Percentiles rank a stretch among this genome's conserved stretches.
Conservation (phyloP, 257 asterid species). For the Solanum microdontum region DNA sequence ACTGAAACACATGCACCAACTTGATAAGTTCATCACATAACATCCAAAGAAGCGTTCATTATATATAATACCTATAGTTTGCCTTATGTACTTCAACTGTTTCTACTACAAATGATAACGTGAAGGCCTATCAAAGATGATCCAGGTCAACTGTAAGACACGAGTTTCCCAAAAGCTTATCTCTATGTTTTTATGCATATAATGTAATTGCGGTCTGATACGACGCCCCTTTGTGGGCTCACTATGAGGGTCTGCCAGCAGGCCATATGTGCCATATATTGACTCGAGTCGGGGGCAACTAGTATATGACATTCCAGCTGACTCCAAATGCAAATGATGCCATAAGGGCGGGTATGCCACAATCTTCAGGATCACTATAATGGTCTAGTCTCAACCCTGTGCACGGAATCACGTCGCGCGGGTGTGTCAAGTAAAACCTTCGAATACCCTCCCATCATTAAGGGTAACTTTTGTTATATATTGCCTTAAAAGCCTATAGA, state of each 20-base stretch:
- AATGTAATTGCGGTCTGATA: not conserved
- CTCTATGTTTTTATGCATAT: not conserved
- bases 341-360: not conserved
- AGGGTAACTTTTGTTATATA: not conserved
- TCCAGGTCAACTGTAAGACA: not conserved
- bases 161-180: not conserved
- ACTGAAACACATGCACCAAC: not conserved
- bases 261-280: not conserved
- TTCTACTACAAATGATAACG: not conserved
- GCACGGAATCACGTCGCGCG: not conserved
- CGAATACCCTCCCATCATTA: not conserved
- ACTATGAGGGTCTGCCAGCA: not conserved
- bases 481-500: not conserved
- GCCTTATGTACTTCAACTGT: not conserved
- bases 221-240: not conserved
- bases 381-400: too few species aligned
- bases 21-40: not conserved
- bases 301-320: not conserved
- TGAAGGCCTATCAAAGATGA: not conserved
- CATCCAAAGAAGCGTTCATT: not conserved
- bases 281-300: not conserved
- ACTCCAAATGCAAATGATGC: not conserved
- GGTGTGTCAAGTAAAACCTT: not conserved
- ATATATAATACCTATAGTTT: not conserved
- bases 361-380: not conserved